phyloP scores from a whole-genome alignment of 2,329 filamentous ascomycete genomes.

The Alternaria sp. region DNA sequence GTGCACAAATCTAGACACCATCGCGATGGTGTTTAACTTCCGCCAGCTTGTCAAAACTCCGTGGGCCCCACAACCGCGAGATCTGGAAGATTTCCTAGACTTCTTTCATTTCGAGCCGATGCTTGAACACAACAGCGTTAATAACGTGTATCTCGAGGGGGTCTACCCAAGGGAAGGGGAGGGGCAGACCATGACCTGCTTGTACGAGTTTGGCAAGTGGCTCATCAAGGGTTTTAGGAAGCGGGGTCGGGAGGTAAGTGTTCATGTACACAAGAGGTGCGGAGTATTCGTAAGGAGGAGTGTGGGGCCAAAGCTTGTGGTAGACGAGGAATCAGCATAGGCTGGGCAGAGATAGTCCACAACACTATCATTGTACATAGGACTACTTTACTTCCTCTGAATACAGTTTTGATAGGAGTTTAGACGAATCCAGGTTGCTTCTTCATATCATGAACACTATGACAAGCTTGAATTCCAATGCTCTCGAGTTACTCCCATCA shows the following conservation, averaged over 20 bases:
- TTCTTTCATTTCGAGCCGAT: not conserved
- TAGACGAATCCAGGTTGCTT: not conserved
- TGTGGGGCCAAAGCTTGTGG: not conserved
- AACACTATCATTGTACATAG: not conserved
- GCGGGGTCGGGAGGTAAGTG: not conserved
- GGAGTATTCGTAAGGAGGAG: not conserved
- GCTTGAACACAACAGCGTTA: not conserved
- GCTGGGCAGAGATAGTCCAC: not conserved
- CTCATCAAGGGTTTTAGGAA: not conserved
- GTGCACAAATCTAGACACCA: not conserved
- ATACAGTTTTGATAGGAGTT: not conserved
- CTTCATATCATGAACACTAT: not conserved
- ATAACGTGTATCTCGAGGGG: not conserved
- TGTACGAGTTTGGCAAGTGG: not conserved
- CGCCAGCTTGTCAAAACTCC: not conserved
- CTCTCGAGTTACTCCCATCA: not conserved
- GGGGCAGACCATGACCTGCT: not conserved
- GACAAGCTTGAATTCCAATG: not conserved
- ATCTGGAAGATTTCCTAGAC: not conserved
- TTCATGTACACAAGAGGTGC: not conserved
- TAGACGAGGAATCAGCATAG: not conserved
- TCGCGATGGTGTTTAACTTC: not conserved
- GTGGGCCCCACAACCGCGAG: not conserved
- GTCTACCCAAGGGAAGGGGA: not conserved
- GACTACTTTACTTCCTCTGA: too few relatives aligned